These are phyloP conservation scores for Penicillium sp. DNA, from an alignment of 2,329 filamentous ascomycete species.

Conservation along the genomic window DNA sequence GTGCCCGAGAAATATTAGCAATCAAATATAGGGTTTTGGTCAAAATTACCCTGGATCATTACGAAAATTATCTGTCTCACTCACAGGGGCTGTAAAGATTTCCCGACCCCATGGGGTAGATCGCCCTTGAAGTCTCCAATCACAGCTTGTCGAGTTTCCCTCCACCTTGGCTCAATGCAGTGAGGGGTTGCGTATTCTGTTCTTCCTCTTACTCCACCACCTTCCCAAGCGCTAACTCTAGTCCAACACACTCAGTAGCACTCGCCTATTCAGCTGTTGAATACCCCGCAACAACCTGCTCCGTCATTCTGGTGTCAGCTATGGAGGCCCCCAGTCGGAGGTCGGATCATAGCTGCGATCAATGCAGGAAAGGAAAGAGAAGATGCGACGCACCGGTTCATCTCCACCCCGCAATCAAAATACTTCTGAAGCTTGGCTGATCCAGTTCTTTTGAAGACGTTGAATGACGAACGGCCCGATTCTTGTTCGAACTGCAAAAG, in stretches of 20 bases:
- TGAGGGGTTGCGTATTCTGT: not conserved
- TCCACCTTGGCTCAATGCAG: not conserved
- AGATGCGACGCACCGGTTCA: slow-evolving; percentile 1
- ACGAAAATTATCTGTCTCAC: too few species aligned
- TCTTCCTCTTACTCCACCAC: not conserved
- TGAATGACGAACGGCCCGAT: not conserved
- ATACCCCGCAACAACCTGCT: not conserved
- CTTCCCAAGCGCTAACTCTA: not conserved
- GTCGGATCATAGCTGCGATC: slow-evolving; percentile 2
- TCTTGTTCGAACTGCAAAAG: slow-evolving; percentile 1
- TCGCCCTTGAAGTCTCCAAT: not conserved
- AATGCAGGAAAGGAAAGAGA: slow-evolving; percentile 1
- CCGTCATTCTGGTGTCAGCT: not conserved
- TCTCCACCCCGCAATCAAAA: not conserved
- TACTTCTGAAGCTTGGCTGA: not conserved
- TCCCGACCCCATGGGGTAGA: not conserved
- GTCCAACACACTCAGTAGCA: not conserved
- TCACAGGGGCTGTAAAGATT: too few species aligned
- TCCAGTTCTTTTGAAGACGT: not conserved
- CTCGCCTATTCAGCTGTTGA: not conserved
- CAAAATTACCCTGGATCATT: too few species aligned
- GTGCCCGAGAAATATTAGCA: too few species aligned
- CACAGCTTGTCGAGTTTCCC: not conserved
- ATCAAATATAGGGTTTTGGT: too few species aligned
- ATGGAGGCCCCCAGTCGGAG: slow-evolving; percentile 3